Evolutionary conservation across 495 filamentous ascomycete genomes (phyloP).

Genomic region (Patellaria atrata): DNA sequence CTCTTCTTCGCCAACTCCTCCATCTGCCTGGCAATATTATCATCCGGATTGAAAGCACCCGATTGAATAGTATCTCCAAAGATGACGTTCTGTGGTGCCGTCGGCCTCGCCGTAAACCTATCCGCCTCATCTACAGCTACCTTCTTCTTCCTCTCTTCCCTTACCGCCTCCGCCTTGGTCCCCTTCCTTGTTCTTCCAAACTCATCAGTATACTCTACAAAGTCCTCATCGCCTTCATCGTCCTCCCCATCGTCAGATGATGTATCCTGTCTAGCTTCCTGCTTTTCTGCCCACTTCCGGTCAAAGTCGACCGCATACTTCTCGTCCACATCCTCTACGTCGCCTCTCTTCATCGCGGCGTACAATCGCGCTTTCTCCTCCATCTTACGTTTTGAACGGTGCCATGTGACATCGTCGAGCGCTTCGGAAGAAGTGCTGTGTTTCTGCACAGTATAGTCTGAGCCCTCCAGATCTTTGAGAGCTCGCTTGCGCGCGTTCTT

Average conservation of each 20-base stretch:
- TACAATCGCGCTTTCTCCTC: slow-evolving; percentile 78
- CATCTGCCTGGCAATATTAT: slow-evolving; percentile 46
- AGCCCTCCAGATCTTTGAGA: slow-evolving; percentile 31
- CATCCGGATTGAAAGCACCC: slow-evolving; percentile 62
- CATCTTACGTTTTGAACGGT: slow-evolving; percentile 61
- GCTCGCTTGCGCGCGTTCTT: slow-evolving; percentile 54
- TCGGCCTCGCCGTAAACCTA: slow-evolving; percentile 42
- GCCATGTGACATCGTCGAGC: slow-evolving; percentile 32
- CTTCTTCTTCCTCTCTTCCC: slow-evolving; percentile 35
- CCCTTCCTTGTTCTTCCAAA: slow-evolving; percentile 64
- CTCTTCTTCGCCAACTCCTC: slow-evolving; percentile 54
- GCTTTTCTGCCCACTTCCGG: slow-evolving; percentile 69
- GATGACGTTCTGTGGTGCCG: slow-evolving; percentile 56
- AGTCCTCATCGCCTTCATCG: slow-evolving; percentile 36
- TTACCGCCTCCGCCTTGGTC: slow-evolving; percentile 47
- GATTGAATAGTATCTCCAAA: slow-evolving; percentile 70
- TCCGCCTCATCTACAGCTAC: slow-evolving; percentile 33
- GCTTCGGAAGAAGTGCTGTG: slow-evolving; percentile 31
- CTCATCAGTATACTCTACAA: slow-evolving; percentile 77
- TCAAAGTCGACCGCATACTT: slow-evolving; percentile 79
- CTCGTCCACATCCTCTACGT: slow-evolving; percentile 39
- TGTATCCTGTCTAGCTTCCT: slow-evolving; percentile 24
- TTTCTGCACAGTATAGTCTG: slow-evolving; percentile 22
- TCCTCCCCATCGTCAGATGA: slow-evolving; percentile 33
- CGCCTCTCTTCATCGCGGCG: slow-evolving; percentile 66